Evolutionary conservation across 2,329 filamentous ascomycete genomes (phyloP), one percentile per base, ranked within the genome.

Genomic region (Aspergillus unguis): DNA sequence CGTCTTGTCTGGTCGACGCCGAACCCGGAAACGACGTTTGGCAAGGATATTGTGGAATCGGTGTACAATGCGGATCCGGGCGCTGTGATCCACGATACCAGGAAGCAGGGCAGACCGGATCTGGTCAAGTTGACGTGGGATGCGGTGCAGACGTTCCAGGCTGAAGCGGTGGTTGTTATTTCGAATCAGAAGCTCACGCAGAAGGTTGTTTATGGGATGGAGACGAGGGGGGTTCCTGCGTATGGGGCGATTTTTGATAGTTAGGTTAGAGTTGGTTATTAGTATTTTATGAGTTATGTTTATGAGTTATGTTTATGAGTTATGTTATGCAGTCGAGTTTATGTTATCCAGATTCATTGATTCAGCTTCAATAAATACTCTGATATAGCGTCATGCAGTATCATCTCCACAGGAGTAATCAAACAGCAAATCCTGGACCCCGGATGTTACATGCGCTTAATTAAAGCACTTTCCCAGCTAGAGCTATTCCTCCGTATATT

Each of bases 151-250:
- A 62, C 68, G 23, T 65, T 62, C 32, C 49, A 58, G 0, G 71
- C 71, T 32, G 71, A 74, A 49, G 71, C 71, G 6, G 64, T 74
- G 17, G 66, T 71, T 51, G 59, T 66, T 44, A 68, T 74, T 46
- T 67, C 63, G 42, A 73, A 74, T 48, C 63, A 65, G 48, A 61
- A 60, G 32, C 50, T 73, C 53, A 73, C 71, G 9, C 65, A 65
- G 46, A 59, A 69, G 44, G 62, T 73, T 17, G 71, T 74, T 8
- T 71, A 71, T 58, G 71, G 65, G 50, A 62, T 74, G 63, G 69
- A 73, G 55, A 61, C 58, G 41, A 58, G 70, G 35, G 71, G 71
- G 1, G 57, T 73, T 29, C 62, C 69, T 27, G 66, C 70, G 8
- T 72, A 52, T 60, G 59, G 29, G 59, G 48, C 41, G 17, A 50